Evolutionary conservation across 202 grass and related monocot genomes (phyloP).

Genomic region (Eragrostis tef): DNA sequence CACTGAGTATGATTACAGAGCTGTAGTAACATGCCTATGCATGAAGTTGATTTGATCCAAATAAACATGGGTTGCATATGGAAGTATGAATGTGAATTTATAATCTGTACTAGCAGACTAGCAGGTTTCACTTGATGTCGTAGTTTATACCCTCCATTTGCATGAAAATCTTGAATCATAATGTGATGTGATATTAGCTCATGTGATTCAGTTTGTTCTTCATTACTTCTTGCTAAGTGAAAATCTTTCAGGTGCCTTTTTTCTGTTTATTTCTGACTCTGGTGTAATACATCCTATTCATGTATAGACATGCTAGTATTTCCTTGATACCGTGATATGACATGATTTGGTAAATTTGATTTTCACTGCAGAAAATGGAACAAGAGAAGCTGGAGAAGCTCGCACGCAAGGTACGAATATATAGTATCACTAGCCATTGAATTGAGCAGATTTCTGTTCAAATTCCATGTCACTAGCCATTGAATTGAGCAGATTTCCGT

Average conservation of each 20-base stretch:
- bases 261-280: background rate
- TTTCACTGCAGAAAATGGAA: constrained; percentile 86
- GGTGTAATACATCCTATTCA: background rate
- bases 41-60: background rate
- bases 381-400: constrained; percentile 82
- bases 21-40: background rate
- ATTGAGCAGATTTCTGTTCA: background rate
- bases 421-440: background rate
- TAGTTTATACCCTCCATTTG: background rate
- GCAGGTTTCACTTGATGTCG: background rate
- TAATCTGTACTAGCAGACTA: background rate
- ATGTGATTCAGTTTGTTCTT: background rate
- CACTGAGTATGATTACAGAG: background rate
- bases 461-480: background rate
- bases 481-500: background rate
- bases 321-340: background rate
- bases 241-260: background rate
- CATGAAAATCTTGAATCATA: background rate
- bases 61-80: background rate
- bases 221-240: constrained; percentile 7
- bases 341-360: background rate
- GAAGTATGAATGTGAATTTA: background rate
- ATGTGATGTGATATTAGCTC: background rate
- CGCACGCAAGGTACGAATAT: constrained; percentile 63
- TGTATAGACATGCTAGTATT: background rate